Conservation (phyloP, 768 basidiomycete genomes). For the Trametes coccinea region DNA sequence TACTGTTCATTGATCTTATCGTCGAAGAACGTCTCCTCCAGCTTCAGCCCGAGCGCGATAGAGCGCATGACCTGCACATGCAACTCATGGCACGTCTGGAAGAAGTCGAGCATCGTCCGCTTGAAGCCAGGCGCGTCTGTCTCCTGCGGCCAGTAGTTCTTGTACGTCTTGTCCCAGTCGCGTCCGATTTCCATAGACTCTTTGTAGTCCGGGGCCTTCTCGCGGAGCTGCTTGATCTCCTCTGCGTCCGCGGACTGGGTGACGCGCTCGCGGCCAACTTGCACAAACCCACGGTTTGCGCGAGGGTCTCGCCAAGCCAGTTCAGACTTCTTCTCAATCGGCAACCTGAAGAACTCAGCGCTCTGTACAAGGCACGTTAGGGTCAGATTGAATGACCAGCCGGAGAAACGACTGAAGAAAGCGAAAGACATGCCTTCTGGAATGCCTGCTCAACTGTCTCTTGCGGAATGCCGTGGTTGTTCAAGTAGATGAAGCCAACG, state of each 20-base stretch:
- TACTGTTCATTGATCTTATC: conserved; percentile 70
- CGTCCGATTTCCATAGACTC: conserved; percentile 90
- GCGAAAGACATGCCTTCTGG: conserved; percentile 44
- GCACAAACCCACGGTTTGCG: conserved; percentile 83
- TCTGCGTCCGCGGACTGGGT: conserved; percentile 68
- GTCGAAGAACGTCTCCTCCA: conserved; percentile 77
- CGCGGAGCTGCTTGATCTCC: conserved; percentile 75
- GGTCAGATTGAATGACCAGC: not conserved
- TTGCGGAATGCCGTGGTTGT: conserved; percentile 67
- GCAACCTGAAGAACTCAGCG: conserved; percentile 70
- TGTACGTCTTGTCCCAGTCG: conserved; percentile 77
- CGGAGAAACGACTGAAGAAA: too few relatives aligned
- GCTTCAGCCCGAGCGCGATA: conserved; percentile 75
- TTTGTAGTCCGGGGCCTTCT: conserved; percentile 76
- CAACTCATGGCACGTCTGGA: conserved; percentile 74
- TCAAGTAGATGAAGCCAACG: conserved; percentile 79
- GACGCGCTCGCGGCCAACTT: conserved; percentile 78
- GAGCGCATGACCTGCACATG: conserved; percentile 82
- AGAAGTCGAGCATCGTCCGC: conserved; percentile 73
- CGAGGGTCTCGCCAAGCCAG: conserved; percentile 86
- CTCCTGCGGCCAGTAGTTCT: conserved; percentile 79
- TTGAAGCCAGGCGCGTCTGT: conserved; percentile 65
- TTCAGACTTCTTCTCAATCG: conserved; percentile 52
- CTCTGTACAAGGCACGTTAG: conserved; percentile 48
- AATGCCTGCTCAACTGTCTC: conserved; percentile 61